phyloP scores from a whole-genome alignment of 805 yeast genomes.

The Schwanniomyces sp. region DNA sequence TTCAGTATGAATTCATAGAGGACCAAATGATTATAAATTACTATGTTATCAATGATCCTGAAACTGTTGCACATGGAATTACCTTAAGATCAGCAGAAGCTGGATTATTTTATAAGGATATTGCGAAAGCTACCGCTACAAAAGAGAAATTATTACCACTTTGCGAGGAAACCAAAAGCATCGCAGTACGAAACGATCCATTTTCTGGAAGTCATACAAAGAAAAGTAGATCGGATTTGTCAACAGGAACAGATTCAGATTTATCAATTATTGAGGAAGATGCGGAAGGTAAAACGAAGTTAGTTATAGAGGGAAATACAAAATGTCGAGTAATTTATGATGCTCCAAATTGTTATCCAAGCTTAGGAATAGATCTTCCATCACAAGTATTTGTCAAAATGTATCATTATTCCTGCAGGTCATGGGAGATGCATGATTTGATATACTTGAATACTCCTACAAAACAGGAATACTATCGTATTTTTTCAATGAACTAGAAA shows the following conservation, averaged over 20 bases:
- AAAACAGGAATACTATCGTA: neutral
- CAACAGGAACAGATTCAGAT: too few relatives aligned
- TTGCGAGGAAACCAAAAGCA: neutral
- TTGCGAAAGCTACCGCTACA: neutral
- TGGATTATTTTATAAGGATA: neutral
- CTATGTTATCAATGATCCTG: neutral
- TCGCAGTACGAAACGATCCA: neutral
- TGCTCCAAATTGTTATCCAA: neutral
- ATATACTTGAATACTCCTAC: neutral
- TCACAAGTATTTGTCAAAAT: conserved; percentile 1
- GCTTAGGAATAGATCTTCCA: neutral
- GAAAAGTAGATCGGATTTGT: too few relatives aligned
- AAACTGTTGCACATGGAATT: conserved; percentile 2
- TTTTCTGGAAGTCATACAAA: too few relatives aligned
- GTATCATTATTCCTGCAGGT: neutral
- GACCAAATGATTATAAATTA: neutral
- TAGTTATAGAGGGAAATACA: neutral
- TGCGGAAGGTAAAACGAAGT: neutral
- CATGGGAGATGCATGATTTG: neutral
- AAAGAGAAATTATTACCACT: neutral
- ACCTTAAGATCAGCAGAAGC: conserved; percentile 5
- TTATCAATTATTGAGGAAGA: too few relatives aligned
- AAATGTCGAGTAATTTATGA: neutral
- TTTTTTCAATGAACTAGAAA: conserved; percentile 2
- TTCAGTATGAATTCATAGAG: neutral